phyloP scores from a whole-genome alignment of 805 yeast species.

The Hanseniaspora valbyensis region DNA sequence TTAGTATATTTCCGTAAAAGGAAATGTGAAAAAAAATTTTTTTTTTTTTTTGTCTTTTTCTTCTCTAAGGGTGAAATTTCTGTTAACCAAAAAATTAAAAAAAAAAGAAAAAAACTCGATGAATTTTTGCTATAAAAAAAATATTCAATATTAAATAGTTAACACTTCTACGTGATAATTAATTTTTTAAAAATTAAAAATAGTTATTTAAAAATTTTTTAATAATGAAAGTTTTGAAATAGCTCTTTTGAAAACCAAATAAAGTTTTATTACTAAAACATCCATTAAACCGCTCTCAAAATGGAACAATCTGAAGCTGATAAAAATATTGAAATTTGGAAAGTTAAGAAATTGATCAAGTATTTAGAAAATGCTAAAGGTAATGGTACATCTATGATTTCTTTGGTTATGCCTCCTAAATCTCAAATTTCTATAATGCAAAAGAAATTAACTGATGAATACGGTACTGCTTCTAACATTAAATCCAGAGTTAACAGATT shows the following conservation, averaged over 20 bases:
- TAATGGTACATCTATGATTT: slow-evolving; percentile 98
- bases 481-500: slow-evolving; percentile 95
- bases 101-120: not conserved
- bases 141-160: not conserved
- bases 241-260: slow-evolving; percentile 13
- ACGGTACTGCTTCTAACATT: slow-evolving; percentile 96
- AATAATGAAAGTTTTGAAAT: too few species aligned
- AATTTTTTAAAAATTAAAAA: too few species aligned
- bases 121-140: not conserved
- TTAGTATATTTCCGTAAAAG: not conserved
- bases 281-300: slow-evolving; percentile 16
- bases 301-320: slow-evolving; percentile 63
- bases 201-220: too few species aligned
- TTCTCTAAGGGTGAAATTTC: not conserved
- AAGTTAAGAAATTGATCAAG: slow-evolving; percentile 87
- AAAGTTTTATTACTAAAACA: not conserved
- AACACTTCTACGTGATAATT: not conserved
- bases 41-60: too few species aligned
- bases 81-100: not conserved
- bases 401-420: slow-evolving; percentile 88
- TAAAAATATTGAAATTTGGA: slow-evolving; percentile 97
- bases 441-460: slow-evolving; percentile 93
- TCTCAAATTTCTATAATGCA: slow-evolving; percentile 82
- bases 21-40: not conserved
- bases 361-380: slow-evolving; percentile 87